Base-by-base conservation (phyloP, 352 stramenopile genomes). In the Pythium rhizo-oryzae region DNA sequence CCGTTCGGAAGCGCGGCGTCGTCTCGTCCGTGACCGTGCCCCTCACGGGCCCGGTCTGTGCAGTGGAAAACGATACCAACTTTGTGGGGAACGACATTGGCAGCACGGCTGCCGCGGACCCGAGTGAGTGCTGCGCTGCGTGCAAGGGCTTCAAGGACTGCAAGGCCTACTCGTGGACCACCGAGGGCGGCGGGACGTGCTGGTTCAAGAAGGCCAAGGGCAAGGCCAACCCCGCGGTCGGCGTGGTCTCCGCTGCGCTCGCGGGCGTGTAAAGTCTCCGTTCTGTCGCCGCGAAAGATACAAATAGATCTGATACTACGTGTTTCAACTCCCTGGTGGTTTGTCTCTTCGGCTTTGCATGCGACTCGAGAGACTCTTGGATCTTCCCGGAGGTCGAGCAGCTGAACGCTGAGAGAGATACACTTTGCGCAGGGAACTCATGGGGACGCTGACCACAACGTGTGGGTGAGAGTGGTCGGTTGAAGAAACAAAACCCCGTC, bases 181-280 rank as follows among this genome's bases (percentile, higher is more conserved):
- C 71, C 59, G 77, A 76, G 66, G 84, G 79, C 43, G 68, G 74
- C 15, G 82, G 82, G 8, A 88, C 77, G 9, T 89, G 81, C 59
- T 88, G 72, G 69, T 63, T 90, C 24, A 90, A 91, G 65, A 84
- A 52, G 30, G 21, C 8, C 30, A 47, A 61, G 33, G 62, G 47
- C 41, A 58, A 33, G 18, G 33, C 13, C 19, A 35, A 9, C 8
- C 51, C 25, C 19, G 51, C 15, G 19, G 18, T 21, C 8, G 51
- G 51, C 24, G 25, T 58, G 21, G 16, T 58, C 51, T 58, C 51
- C 21, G 51, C 4, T 2, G 33, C 16, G 24, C 51, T 58, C 24
- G 51, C 33, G 5, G 24, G 51, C 24, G 3, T 58, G 5, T 58
- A 41, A 58, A 58, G 28, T 33, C 6, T 2, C 28, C 6, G 28